These are phyloP conservation scores for Phellopilus nigrolimitatus DNA, from an alignment of 1,284 basidiomycete species.

Conservation along the genomic window DNA sequence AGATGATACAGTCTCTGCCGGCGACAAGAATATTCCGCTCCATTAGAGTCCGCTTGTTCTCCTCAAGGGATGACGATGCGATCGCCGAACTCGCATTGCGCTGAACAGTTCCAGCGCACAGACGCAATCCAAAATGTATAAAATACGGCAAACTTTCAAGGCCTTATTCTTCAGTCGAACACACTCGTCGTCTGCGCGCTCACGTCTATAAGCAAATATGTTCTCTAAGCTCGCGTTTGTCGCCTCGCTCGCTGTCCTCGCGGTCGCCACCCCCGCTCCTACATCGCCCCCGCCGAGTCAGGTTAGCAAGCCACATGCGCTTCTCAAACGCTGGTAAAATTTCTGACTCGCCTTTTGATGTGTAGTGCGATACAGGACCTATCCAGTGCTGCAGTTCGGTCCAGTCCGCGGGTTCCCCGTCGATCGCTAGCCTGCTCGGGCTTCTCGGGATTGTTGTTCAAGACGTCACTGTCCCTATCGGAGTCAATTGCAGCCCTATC, in stretches of 20 bases:
- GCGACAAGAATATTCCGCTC: too few species aligned
- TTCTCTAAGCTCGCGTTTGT: constrained; percentile 16
- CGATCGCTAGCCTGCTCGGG: constrained; percentile 1
- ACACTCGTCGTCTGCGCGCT: background rate
- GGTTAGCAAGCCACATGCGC: background rate
- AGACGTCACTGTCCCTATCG: constrained; percentile 2
- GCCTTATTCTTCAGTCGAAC: background rate
- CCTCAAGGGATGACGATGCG: too few species aligned
- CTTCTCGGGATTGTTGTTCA: constrained; percentile 13
- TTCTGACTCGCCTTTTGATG: background rate
- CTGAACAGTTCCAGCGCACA: too few species aligned
- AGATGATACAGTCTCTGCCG: too few species aligned
- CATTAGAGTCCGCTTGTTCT: too few species aligned
- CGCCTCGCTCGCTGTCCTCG: constrained; percentile 10
- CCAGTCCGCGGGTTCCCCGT: background rate
- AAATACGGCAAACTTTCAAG: background rate
- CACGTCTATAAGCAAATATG: constrained; percentile 5
- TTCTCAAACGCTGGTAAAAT: too few species aligned
- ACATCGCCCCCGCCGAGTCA: background rate
- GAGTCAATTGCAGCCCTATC: constrained; percentile 9
- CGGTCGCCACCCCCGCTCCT: constrained; percentile 12
- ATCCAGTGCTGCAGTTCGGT: constrained; percentile 19
- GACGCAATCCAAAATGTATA: too few species aligned
- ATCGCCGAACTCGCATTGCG: too few species aligned
- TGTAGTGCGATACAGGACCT: constrained; percentile 18